Percentiles rank a stretch among this genome's conserved stretches.
phyloP scores from a whole-genome alignment of 805 yeast genomes.

The Pichia phayaonensis region DNA sequence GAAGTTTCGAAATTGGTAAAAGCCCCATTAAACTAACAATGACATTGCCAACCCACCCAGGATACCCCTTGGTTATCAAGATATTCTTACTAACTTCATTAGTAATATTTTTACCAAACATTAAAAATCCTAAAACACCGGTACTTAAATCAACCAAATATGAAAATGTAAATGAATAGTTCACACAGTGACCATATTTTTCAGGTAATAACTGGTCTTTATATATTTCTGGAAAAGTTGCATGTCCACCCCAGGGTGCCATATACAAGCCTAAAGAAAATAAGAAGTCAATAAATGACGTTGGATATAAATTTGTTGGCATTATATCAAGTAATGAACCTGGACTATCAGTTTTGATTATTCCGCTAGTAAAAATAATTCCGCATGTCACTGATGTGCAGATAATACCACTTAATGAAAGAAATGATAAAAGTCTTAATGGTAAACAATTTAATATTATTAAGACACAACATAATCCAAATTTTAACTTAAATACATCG shows the following conservation, averaged over 20 bases:
- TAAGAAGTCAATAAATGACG: conserved; percentile 40
- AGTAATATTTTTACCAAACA: conserved; percentile 44
- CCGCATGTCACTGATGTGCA: conserved; percentile 61
- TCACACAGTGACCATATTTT: conserved; percentile 46
- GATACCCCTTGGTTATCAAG: conserved; percentile 38
- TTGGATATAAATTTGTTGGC: conserved; percentile 64
- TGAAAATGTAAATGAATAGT: conserved; percentile 53
- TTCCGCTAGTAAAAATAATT: conserved; percentile 54
- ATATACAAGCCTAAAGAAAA: conserved; percentile 59
- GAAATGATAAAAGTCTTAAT: conserved; percentile 59
- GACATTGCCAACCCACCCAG: conserved; percentile 37
- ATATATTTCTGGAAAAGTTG: conserved; percentile 67
- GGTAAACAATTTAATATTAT: conserved; percentile 58
- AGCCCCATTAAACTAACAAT: conserved; percentile 69
- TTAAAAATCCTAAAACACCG: conserved; percentile 57
- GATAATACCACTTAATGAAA: conserved; percentile 62
- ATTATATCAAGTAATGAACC: conserved; percentile 66
- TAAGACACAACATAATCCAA: conserved; percentile 31
- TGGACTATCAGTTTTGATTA: conserved; percentile 52
- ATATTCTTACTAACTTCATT: conserved; percentile 48
- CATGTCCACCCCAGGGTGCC: conserved; percentile 85
- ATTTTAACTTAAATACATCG: conserved; percentile 35
- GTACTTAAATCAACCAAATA: conserved; percentile 53
- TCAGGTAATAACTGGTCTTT: conserved; percentile 65
- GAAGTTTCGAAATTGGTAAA: conserved; percentile 78